Base-by-base conservation (phyloP, 192 early-diverging fungal genomes). In the Coemansia sp. region DNA sequence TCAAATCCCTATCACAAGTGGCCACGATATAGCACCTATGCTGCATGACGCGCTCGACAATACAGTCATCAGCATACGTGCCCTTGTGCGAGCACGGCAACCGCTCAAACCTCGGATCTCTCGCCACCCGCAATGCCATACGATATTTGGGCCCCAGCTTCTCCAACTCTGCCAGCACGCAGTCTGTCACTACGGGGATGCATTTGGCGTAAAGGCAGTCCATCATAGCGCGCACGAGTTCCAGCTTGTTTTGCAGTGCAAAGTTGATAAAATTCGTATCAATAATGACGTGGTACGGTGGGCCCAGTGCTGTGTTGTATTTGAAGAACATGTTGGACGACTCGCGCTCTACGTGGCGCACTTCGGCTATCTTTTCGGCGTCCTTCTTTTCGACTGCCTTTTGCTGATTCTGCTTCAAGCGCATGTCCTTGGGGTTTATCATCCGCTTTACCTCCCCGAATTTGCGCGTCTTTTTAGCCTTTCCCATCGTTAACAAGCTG, bases 191-290 rank as follows among this genome's bases (percentile, higher is more conserved):
- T 74, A 95, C 98, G 21, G 96, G 96, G 63, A 97, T 92, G 70
- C 94, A 95, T 81, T 98, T 98, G 50, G 95, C 95, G 72, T 93
- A 96, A n/a, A 98, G 85, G 71, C 96, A 99, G 78, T 99, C 95
- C 97, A 99, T 98, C 95, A 97, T 96, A 19, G 94, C 90, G 63
- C 96, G 92, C 32, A 98, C 88, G 32, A 97, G 85, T 76, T 99
- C 98, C 29, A 99, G 87, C 75, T 98, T 97, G 87, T 99, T 99
- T 77, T 97, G 96, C 73, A 99, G 94, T 11, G 95, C 93, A 75
- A 99, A 98, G 86, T 99, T 99, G 88, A 99, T 98, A 63, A 99
- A 99, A 79, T 99, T 99, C 72, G 98, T 98, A 84, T 99, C 98
- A 39, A 99, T 89, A 11, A 99, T 80, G 23, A 99, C 87, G 68